These are phyloP conservation scores for Aspergillus niger DNA, from an alignment of 2,329 filamentous ascomycete species.

Conservation along the genomic window DNA sequence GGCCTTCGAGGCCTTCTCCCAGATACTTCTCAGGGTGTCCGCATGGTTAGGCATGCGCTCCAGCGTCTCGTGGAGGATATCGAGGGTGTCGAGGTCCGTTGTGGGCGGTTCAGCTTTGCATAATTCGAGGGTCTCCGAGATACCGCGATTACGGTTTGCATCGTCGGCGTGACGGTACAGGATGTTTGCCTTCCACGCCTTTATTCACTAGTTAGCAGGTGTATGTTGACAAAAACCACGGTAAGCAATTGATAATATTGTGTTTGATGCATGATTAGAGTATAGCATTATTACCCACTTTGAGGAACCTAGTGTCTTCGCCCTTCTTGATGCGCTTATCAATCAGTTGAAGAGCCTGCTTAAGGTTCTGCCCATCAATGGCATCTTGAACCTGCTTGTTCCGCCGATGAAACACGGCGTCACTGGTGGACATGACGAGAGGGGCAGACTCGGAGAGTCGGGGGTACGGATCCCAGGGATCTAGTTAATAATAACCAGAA, in stretches of 20 bases:
- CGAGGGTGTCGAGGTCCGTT: constrained; percentile 48
- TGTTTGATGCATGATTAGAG: not conserved
- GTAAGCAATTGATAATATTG: not conserved
- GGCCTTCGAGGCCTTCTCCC: constrained; percentile 51
- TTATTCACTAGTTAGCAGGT: constrained; percentile 13
- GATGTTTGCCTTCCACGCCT: constrained; percentile 50
- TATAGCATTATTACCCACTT: constrained; percentile 29
- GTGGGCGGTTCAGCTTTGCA: constrained; percentile 46
- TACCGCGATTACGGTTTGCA: constrained; percentile 45
- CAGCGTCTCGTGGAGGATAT: constrained; percentile 46
- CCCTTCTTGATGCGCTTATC: constrained; percentile 60
- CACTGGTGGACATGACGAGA: constrained; percentile 32
- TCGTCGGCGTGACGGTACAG: constrained; percentile 46
- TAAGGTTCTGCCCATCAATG: constrained; percentile 50
- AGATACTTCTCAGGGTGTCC: constrained; percentile 40
- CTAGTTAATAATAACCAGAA: not conserved
- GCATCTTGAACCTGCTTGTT: constrained; percentile 54
- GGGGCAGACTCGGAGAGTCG: not conserved
- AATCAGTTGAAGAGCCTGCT: constrained; percentile 52
- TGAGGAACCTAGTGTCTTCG: constrained; percentile 47
- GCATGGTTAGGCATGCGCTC: constrained; percentile 37
- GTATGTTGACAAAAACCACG: not conserved
- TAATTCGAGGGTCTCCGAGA: constrained; percentile 45
- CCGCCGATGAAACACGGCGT: constrained; percentile 46
- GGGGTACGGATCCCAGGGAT: not conserved